Evolutionary conservation across 1,139 yeast species (phyloP), one percentile per base, ranked within the genome.

Genomic region (Hyphopichia pseudoburtonii): DNA sequence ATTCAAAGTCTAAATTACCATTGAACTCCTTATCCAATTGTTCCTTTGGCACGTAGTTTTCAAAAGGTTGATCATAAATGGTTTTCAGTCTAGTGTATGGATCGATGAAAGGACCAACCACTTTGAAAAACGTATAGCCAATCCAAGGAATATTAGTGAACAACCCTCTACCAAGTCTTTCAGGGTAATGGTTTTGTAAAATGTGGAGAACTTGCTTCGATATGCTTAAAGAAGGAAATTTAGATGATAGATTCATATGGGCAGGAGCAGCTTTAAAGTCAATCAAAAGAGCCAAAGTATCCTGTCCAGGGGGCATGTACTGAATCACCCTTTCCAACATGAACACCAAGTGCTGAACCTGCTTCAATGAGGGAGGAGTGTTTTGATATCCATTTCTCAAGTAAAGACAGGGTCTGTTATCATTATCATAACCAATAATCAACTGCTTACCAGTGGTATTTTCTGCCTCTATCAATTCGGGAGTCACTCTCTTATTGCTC

Each of bases 281-380:
- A 45, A 90, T 90, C 47, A 92, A 68, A 38, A 92, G 65, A 1
- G 97, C 96, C 36, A 90, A 69, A 24, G 92, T 85, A 55, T 89
- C 97, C 61, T 90, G 97, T 7, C 97, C 97, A 1, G 89, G 78
- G 3, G 97, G 97, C 97, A 90, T 90, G 60, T 80, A 83, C 56
- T 88, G 94, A 38, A 90, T 89, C 24, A 85, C 92, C 41, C 90
- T 73, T 57, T 92, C 98, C 46, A 92, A 72, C 88, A 85, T 86
- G 65, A 74, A 92, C 7, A 92, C 97, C 52, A 92, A 70, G 58
- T 88, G 96, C 60, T 92, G 95, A 8, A 92, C 96, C 56, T 92
- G 98, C 50, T 86, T 77, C 39, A 84, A 82, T 1, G 94, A 79
- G 4, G 92, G 78, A 50, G 86, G 80, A 11, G 98, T 92, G 62